Evolutionary conservation across 371 early-diverging fungal genomes (phyloP), one percentile per base, ranked within the genome.

Genomic region (Apophysomyces ossiformis): DNA sequence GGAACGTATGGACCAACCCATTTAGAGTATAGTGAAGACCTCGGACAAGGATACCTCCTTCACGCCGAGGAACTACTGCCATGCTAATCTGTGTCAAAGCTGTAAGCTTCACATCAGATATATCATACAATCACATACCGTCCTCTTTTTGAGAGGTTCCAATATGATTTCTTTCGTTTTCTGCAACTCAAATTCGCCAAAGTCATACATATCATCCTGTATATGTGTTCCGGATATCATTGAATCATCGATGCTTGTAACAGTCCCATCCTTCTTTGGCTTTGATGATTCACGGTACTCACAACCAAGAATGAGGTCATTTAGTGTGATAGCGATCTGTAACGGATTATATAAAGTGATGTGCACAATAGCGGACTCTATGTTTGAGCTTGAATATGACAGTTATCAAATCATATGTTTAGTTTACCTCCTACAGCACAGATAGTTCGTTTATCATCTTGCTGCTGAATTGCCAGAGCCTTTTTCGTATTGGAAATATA

Each of bases 1-100:
- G 87, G 76, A 81, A 86, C 0, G 88, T 82, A 32, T 92, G 92
- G 7, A 96, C 87, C 32, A 87, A 81, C 7, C 89, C 92, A 62
- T 90, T 89, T 0, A 97, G 71, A 32, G 89, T 87, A 67, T 91
- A 96, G 37, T 86, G 89, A 5, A 97, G 69, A 1, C 96, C 96
- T 50, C 83, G 70, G 18, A 97, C 79, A 36, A 74, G 72, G 35
- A 97, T 77, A 57, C 83, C 78, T 0, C 97, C 97, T 64, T 93
- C 90, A 37, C 77, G 74, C 57, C 89, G 87, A 5, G 95, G 93
- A 5, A 89, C 73, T 6, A 96, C 74, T 21, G 85, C 79, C 18
- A 97, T 75, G 38, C 88, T 87, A 26, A 95, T 72, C 93, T 92
- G 71, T 43, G 7, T 32, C 2, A 45, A 58, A 41, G 5, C 18